phyloP scores from a whole-genome alignment of 1,284 basidiomycete species.

The Trametes sp. region DNA sequence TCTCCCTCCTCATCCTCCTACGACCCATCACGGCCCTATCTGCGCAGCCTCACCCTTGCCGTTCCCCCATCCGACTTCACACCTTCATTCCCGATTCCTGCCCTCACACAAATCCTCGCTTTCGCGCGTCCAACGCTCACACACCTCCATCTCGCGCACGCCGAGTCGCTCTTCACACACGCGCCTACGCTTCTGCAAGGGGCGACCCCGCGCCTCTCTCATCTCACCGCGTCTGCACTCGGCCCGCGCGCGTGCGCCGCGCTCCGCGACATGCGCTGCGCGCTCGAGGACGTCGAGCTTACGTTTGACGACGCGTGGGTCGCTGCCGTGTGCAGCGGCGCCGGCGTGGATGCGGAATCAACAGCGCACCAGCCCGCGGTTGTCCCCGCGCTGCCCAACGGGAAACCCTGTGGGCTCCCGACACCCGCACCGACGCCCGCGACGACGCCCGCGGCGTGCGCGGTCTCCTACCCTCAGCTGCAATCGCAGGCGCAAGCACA shows the following conservation, averaged over 20 bases:
- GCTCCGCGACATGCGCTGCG: constrained; percentile 4
- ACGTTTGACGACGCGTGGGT: constrained; percentile 27
- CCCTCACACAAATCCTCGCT: constrained; percentile 11
- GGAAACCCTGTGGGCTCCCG: constrained; percentile 14
- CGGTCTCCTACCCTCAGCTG: too few relatives aligned
- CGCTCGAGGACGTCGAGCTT: constrained; percentile 18
- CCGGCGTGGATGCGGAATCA: background rate
- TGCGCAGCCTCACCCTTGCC: constrained; percentile 14
- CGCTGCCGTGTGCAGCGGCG: constrained; percentile 2
- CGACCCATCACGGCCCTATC: background rate
- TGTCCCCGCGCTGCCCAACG: constrained; percentile 15
- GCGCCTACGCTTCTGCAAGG: background rate
- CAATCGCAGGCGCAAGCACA: too few relatives aligned
- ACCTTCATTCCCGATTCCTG: constrained; percentile 4
- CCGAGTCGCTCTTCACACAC: constrained; percentile 22
- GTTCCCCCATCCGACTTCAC: constrained; percentile 17
- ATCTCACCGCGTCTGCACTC: constrained; percentile 13
- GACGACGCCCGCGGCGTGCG: constrained; percentile 4
- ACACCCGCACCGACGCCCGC: constrained; percentile 16
- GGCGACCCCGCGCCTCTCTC: constrained; percentile 4
- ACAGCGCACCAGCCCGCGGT: background rate
- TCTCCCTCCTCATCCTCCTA: background rate
- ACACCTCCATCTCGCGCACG: constrained; percentile 20
- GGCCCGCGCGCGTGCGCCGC: constrained; percentile 21
- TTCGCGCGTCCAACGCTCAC: constrained; percentile 7